A percentile compares a stretch with the other conserved stretches of the same genome.
These are phyloP conservation scores for Kurtzmaniella quercitrusa DNA, from an alignment of 1,139 yeast species.

Conservation along the genomic window DNA sequence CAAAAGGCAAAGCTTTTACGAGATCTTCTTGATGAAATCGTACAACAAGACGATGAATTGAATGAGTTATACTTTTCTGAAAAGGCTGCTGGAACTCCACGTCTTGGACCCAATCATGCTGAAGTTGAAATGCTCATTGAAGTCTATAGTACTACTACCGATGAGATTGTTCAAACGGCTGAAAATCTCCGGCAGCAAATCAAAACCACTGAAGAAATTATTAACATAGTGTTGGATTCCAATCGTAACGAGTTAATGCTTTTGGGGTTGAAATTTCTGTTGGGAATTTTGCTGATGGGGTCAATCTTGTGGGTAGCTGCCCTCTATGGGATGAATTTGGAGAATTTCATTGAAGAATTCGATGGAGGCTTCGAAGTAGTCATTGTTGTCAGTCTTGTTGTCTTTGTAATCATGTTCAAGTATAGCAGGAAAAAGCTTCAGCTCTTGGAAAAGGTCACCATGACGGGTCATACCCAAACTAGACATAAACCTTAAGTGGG, in stretches of 20 bases:
- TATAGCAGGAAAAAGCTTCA: conserved; percentile 28
- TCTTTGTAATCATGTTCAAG: conserved; percentile 22
- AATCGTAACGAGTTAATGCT: conserved; percentile 47
- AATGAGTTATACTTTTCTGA: conserved; percentile 39
- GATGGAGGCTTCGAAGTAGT: conserved; percentile 37
- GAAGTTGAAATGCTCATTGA: conserved; percentile 43
- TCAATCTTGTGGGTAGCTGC: conserved; percentile 37
- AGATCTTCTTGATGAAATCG: conserved; percentile 35
- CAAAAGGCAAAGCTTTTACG: conserved; percentile 38
- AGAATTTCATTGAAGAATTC: conserved; percentile 30
- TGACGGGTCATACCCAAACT: conserved; percentile 23
- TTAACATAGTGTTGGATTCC: conserved; percentile 42
- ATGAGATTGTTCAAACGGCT: conserved; percentile 45
- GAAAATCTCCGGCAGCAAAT: conserved; percentile 39
- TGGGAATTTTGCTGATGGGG: conserved; percentile 41
- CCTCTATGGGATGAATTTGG: conserved; percentile 42
- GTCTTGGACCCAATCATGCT: conserved; percentile 34
- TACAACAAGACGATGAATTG: conserved; percentile 39
- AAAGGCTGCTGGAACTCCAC: conserved; percentile 15
- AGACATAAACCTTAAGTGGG: neutral
- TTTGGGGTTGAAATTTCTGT: conserved; percentile 38
- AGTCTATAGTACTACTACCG: conserved; percentile 39
- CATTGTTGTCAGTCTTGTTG: conserved; percentile 22
- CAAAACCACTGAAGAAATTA: conserved; percentile 44
- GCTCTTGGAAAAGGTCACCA: conserved; percentile 36